Conservation (phyloP, 805 yeast species). For the Kluyveromyces nonfermentans region DNA sequence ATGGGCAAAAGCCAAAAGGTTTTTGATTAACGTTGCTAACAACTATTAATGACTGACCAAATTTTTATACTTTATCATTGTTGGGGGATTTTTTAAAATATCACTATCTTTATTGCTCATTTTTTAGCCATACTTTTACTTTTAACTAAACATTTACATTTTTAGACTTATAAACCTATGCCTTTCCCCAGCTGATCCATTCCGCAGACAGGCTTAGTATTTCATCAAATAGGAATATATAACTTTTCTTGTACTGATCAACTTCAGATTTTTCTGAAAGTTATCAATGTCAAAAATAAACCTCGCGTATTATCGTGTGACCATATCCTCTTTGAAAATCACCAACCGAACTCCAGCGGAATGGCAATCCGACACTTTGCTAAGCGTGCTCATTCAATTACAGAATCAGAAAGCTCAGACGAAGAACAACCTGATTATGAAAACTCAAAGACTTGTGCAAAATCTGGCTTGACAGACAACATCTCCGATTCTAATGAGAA, state of each 20-base stretch:
- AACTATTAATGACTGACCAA: background rate
- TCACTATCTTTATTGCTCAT: background rate
- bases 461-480: background rate
- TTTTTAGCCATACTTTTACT: background rate
- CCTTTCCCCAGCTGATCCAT: background rate
- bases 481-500: background rate
- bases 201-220: no score
- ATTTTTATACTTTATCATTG: background rate
- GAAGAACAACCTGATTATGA: background rate
- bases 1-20: background rate
- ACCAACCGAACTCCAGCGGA: background rate
- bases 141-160: background rate
- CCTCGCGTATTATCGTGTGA: no score
- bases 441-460: background rate
- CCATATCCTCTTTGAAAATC: no score
- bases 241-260: no score
- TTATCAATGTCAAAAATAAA: no score
- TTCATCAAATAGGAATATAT: no score
- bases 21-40: background rate
- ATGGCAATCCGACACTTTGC: slow-evolving; percentile 21
- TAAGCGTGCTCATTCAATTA: slow-evolving; percentile 1
- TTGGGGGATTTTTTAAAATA: background rate
- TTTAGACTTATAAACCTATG: background rate
- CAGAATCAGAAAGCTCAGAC: background rate
- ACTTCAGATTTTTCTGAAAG: no score